Conservation (phyloP, 225 moss, liverwort and hornwort genomes). For the Physcomitrium patens region DNA sequence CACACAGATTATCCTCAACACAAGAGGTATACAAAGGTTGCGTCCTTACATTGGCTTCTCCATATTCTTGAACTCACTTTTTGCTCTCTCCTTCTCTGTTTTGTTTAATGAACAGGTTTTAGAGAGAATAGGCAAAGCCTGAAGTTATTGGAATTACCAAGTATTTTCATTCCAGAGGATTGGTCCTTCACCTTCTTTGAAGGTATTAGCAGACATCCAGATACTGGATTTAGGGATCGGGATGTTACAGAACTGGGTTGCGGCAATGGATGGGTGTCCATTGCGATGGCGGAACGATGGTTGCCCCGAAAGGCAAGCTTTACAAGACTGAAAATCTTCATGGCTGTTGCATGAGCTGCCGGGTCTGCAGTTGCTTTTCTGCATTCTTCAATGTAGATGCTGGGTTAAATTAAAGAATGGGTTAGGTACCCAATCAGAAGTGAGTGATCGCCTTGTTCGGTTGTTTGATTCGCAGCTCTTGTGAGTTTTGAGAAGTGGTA, state of each 20-base stretch:
- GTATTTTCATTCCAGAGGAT: conserved; percentile 97
- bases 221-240: conserved; percentile 87
- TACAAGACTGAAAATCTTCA: conserved; percentile 12
- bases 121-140: conserved; percentile 70
- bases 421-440: neutral
- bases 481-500: neutral
- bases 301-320: conserved; percentile 78
- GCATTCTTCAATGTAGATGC: neutral
- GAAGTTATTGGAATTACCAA: conserved; percentile 89
- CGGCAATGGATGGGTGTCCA: conserved; percentile 99
- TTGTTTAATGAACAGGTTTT: conserved; percentile 56
- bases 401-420: neutral
- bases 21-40: neutral
- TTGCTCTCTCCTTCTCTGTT: neutral
- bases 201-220: conserved; percentile 96
- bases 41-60: neutral
- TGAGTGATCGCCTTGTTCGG: neutral
- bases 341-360: conserved; percentile 8
- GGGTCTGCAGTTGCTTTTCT: conserved; percentile 1
- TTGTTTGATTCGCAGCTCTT: neutral
- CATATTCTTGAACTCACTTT: conserved; percentile 18
- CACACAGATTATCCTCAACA: neutral
- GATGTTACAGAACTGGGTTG: conserved; percentile 96
- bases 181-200: conserved; percentile 99
- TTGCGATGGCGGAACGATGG: conserved; percentile 94